Evolutionary conservation across 441 rosid genomes (phyloP).

Genomic region (Adansonia madagascariensis): DNA sequence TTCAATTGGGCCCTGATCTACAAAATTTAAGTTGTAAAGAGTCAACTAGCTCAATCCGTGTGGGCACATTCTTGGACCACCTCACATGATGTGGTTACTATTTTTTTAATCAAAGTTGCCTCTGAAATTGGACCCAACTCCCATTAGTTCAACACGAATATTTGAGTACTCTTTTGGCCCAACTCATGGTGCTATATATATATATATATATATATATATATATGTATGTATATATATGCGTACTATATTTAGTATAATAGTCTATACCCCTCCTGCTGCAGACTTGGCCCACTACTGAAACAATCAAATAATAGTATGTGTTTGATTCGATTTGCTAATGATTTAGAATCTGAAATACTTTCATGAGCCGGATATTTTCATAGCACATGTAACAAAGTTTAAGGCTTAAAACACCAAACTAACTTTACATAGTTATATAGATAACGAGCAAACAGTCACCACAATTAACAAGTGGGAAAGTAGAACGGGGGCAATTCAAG

Average conservation of each 20-base stretch:
- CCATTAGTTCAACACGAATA: neutral
- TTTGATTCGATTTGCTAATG: slow-evolving; percentile 7
- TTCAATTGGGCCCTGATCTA: neutral
- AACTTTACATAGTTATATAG: no score
- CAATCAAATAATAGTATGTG: neutral
- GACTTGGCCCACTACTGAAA: neutral
- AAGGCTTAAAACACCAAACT: no score
- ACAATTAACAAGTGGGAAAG: no score
- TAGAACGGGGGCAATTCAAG: no score
- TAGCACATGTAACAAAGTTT: no score
- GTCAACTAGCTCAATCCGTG: neutral
- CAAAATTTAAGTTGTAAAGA: neutral
- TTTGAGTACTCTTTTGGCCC: slow-evolving; percentile 16
- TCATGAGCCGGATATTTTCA: neutral
- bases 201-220: neutral
- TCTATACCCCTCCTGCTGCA: neutral
- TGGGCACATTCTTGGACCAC: neutral
- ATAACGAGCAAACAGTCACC: no score
- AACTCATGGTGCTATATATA: neutral
- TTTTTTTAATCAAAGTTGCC: slow-evolving; percentile 4
- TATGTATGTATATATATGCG: neutral
- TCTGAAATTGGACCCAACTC: slow-evolving; percentile 1
- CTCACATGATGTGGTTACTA: neutral
- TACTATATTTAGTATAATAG: no score
- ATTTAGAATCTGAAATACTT: no score